These are phyloP conservation scores for Dimocarpus longan DNA, from an alignment of 345 rosid species.

Conservation along the genomic window DNA sequence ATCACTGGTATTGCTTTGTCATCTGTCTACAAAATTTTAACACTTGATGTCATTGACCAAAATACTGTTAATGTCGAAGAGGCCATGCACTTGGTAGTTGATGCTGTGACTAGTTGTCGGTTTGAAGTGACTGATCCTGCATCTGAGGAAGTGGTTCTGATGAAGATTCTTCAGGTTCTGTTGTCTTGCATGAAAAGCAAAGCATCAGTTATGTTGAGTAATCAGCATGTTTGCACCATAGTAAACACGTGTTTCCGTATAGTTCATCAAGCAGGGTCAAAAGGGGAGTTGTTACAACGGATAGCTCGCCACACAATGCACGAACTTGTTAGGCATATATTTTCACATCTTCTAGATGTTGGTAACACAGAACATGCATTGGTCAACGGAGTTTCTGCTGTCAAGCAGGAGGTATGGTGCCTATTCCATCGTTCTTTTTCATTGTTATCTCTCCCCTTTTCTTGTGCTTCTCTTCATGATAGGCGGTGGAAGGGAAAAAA, in stretches of 20 bases:
- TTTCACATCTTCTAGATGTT: slow-evolving; percentile 83
- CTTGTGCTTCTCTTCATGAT: slow-evolving; percentile 14
- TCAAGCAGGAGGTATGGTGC: slow-evolving; percentile 63
- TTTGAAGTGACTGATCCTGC: slow-evolving; percentile 99
- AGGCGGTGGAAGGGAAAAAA: background rate
- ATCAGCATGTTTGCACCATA: slow-evolving; percentile 95
- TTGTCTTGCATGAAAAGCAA: slow-evolving; percentile 91
- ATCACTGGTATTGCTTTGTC: slow-evolving; percentile 93
- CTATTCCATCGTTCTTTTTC: slow-evolving; percentile 16
- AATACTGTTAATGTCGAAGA: slow-evolving; percentile 81
- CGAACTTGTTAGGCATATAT: slow-evolving; percentile 88
- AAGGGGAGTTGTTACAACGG: slow-evolving; percentile 75
- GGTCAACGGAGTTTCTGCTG: slow-evolving; percentile 67
- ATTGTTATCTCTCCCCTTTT: slow-evolving; percentile 19
- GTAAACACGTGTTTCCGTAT: slow-evolving; percentile 97
- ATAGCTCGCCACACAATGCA: slow-evolving; percentile 96
- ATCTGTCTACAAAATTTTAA: slow-evolving; percentile 83
- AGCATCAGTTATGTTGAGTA: slow-evolving; percentile 87
- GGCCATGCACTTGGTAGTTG: slow-evolving; percentile 93
- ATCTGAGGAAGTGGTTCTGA: slow-evolving; percentile 94
- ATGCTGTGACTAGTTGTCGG: slow-evolving; percentile 95
- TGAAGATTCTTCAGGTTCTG: slow-evolving; percentile 99
- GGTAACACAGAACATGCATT: slow-evolving; percentile 72
- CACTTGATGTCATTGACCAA: slow-evolving; percentile 77
- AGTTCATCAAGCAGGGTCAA: slow-evolving; percentile 92